A percentile compares a stretch with the other conserved stretches of the same genome.
phyloP scores from a whole-genome alignment of 2,329 filamentous ascomycete species.

The Sporothrix protearum region DNA sequence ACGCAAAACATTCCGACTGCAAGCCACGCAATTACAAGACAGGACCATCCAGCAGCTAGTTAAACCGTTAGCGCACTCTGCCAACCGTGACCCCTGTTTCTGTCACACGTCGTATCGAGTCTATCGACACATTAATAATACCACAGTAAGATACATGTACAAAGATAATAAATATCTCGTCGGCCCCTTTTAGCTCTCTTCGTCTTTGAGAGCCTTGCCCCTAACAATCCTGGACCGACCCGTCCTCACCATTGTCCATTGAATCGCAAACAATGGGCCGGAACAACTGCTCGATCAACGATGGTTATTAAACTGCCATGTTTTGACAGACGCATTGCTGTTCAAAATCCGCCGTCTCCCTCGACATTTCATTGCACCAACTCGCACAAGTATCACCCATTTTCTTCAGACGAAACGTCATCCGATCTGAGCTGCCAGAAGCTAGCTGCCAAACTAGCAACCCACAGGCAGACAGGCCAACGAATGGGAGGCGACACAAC shows the following conservation, averaged over 20 bases:
- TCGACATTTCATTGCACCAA: background rate
- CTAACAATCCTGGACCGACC: background rate
- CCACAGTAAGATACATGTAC: no score
- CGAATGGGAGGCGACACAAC: background rate
- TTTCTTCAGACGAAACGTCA: slow-evolving; percentile 6
- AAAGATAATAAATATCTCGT: background rate
- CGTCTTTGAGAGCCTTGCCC: background rate
- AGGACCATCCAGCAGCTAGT: background rate
- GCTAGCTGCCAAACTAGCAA: slow-evolving; percentile 7
- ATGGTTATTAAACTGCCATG: background rate
- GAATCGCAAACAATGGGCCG: no score
- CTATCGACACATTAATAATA: no score
- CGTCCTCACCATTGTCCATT: no score
- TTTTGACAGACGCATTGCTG: background rate
- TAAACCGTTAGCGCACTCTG: background rate
- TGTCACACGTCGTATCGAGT: background rate
- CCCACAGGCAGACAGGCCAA: background rate
- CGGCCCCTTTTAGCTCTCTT: background rate
- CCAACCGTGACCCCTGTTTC: background rate
- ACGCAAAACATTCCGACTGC: background rate
- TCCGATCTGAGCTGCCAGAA: background rate
- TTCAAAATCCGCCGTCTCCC: no score
- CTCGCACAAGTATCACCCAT: background rate
- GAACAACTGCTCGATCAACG: no score
- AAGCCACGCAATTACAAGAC: slow-evolving; percentile 4